These are phyloP conservation scores for Pyrus communis DNA, from an alignment of 306 rosid genomes.

Conservation along the genomic window DNA sequence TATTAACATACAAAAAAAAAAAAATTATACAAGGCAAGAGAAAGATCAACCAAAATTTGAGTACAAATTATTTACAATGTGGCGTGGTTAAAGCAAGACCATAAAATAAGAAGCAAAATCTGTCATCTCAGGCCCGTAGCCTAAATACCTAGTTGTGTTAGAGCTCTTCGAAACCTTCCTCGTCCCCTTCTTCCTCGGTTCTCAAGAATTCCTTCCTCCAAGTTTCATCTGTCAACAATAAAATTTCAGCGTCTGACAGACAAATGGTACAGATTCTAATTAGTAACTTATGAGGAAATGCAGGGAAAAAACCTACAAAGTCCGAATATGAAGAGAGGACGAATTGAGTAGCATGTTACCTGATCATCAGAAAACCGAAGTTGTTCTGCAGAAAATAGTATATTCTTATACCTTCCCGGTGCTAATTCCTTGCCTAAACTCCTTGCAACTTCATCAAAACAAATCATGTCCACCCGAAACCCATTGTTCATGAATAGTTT, in stretches of 20 bases:
- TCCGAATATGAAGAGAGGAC: neutral
- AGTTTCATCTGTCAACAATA: constrained; percentile 42
- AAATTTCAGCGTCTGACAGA: neutral
- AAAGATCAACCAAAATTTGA: neutral
- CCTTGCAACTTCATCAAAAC: constrained; percentile 40
- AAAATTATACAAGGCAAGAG: neutral
- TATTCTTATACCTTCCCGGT: constrained; percentile 23
- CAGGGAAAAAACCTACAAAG: neutral
- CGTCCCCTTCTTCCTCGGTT: constrained; percentile 58
- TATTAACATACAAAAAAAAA: neutral
- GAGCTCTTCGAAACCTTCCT: constrained; percentile 72
- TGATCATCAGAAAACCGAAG: constrained; percentile 62
- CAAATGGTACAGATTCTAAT: neutral
- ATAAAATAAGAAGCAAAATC: neutral
- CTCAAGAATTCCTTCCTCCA: constrained; percentile 47
- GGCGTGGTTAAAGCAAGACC: neutral
- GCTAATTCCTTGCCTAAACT: constrained; percentile 41
- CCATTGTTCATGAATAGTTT: constrained; percentile 67
- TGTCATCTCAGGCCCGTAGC: neutral
- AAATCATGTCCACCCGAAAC: constrained; percentile 51
- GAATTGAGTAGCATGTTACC: constrained; percentile 25
- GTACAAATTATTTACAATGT: neutral
- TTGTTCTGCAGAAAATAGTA: constrained; percentile 64
- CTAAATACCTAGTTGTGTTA: constrained; percentile 1
- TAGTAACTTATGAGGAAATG: neutral